phyloP scores from a whole-genome alignment of 2,329 filamentous ascomycete genomes.

The Cladophialophora yegresii region DNA sequence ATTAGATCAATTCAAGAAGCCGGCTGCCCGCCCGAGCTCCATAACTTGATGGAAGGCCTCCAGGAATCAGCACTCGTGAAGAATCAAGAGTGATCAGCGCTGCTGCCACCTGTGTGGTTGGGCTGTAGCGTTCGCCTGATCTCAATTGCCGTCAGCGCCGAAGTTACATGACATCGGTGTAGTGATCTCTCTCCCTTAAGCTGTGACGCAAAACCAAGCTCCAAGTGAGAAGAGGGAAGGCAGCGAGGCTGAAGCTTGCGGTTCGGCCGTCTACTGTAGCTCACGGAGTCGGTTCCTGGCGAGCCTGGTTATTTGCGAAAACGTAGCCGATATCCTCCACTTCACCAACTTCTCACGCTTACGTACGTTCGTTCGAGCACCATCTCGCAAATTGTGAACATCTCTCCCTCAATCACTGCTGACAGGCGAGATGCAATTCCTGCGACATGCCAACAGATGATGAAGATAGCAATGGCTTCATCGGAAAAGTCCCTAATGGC shows the following conservation, averaged over 20 bases:
- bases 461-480: constrained; percentile 26
- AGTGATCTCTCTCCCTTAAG: background rate
- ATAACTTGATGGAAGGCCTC: background rate
- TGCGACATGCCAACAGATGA: constrained; percentile 36
- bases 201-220: background rate
- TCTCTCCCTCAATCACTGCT: background rate
- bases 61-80: background rate
- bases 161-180: background rate
- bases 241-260: background rate
- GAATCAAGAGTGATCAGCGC: background rate
- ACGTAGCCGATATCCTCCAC: background rate
- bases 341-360: background rate
- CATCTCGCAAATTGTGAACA: background rate
- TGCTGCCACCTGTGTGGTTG: background rate
- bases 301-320: too few relatives aligned
- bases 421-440: constrained; percentile 29
- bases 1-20: background rate
- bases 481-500: constrained; percentile 25
- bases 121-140: background rate
- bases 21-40: background rate
- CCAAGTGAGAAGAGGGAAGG: background rate
- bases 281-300: too few relatives aligned
- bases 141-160: background rate
- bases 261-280: background rate
- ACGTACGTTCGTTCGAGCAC: background rate